A percentile compares a stretch with the other conserved stretches of the same genome.
phyloP scores from a whole-genome alignment of 257 asterid genomes.

The Lantana camara region DNA sequence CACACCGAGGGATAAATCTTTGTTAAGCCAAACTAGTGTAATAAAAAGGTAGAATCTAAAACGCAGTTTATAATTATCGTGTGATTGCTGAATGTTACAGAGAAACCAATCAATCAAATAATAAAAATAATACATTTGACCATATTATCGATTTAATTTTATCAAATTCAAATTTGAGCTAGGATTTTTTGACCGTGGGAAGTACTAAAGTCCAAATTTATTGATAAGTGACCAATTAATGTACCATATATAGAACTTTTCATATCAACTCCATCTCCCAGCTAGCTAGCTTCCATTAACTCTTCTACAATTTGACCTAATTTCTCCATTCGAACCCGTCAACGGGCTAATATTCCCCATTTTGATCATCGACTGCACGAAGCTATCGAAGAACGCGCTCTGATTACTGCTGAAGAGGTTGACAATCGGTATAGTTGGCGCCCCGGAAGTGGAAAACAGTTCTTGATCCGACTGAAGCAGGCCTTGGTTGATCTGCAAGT shows the following conservation, averaged over 20 bases:
- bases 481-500: conserved; percentile 53
- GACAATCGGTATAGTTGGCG: conserved; percentile 47
- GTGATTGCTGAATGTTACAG: too few species aligned
- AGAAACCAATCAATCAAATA: neutral
- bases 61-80: too few species aligned
- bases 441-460: conserved; percentile 45
- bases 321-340: conserved; percentile 58
- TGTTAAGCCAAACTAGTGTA: too few species aligned
- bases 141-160: too few species aligned
- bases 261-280: neutral
- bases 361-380: conserved; percentile 59
- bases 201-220: too few species aligned
- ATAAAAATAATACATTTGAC: neutral
- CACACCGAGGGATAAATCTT: too few species aligned
- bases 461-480: conserved; percentile 73
- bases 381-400: conserved; percentile 50
- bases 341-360: conserved; percentile 69
- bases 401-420: conserved; percentile 46
- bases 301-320: conserved; percentile 49
- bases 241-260: too few species aligned
- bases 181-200: too few species aligned
- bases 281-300: conserved; percentile 33
- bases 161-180: too few species aligned
- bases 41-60: too few species aligned
- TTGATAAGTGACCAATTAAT: too few species aligned